Conservation (phyloP, 257 asterid species). For the Oldenlandia corymbosa region DNA sequence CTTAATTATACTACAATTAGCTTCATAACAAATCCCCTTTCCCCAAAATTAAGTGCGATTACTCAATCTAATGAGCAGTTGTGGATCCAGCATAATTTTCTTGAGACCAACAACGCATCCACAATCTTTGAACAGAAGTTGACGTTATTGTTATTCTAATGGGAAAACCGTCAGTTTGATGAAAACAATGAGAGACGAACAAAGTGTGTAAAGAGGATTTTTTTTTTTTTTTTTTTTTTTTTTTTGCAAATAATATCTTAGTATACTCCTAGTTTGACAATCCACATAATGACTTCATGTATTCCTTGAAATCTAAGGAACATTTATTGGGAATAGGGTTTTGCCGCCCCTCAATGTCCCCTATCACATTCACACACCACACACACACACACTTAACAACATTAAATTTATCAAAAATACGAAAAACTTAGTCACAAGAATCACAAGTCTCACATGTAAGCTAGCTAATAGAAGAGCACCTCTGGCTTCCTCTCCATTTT, state of each 20-base stretch:
- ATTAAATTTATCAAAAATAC: constrained; percentile 31
- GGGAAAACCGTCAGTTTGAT: not conserved
- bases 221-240: too few relatives aligned
- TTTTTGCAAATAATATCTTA: constrained; percentile 32
- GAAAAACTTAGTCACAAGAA: constrained; percentile 38
- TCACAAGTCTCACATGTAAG: constrained; percentile 60
- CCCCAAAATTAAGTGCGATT: too few relatives aligned
- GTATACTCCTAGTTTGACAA: constrained; percentile 48
- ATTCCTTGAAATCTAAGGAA: constrained; percentile 80
- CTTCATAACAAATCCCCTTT: not conserved
- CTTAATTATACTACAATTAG: not conserved
- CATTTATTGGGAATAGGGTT: constrained; percentile 54
- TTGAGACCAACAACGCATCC: constrained; percentile 10
- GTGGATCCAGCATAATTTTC: constrained; percentile 7
- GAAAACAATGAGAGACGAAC: not conserved
- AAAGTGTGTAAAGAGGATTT: too few relatives aligned
- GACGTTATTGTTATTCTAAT: constrained; percentile 4
- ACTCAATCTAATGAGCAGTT: too few relatives aligned
- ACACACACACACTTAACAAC: constrained; percentile 4
- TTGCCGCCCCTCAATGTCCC: constrained; percentile 24
- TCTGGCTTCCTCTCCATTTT: constrained; percentile 22
- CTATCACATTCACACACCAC: constrained; percentile 8
- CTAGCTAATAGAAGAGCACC: constrained; percentile 28
- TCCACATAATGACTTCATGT: constrained; percentile 43
- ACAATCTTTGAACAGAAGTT: not conserved